Percentiles rank a stretch among this genome's conserved stretches.
phyloP scores from a whole-genome alignment of 2,329 filamentous ascomycete species.

The Penicillium polonicum region DNA sequence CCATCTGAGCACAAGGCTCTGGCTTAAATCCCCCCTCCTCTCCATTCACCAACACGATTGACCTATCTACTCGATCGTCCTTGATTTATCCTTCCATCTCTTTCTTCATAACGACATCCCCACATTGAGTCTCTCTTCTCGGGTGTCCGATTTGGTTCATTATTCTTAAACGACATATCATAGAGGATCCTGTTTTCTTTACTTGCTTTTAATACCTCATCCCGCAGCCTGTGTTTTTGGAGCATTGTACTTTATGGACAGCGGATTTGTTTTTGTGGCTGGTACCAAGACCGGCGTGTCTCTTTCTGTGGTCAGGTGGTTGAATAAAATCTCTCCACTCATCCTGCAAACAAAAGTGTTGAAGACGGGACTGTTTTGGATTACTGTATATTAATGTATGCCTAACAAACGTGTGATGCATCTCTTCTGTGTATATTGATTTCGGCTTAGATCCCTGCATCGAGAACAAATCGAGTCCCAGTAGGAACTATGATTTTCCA shows the following conservation, averaged over 20 bases:
- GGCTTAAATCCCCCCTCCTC: conserved; percentile 27
- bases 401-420: conserved; percentile 34
- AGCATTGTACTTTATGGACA: conserved; percentile 29
- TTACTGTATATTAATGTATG: conserved; percentile 38
- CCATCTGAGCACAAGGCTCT: conserved; percentile 38
- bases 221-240: conserved; percentile 24
- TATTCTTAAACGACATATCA: conserved; percentile 37
- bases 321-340: conserved; percentile 18
- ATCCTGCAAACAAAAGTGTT: conserved; percentile 19
- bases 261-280: conserved; percentile 27
- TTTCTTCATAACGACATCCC: conserved; percentile 23
- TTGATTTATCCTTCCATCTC: conserved; percentile 17
- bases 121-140: conserved; percentile 39
- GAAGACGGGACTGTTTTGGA: conserved; percentile 13
- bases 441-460: neutral
- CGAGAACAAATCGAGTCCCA: neutral
- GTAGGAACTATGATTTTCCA: neutral
- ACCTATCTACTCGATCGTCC: conserved; percentile 12
- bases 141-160: conserved; percentile 39
- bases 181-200: conserved; percentile 30
- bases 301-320: neutral
- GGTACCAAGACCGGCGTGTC: conserved; percentile 1
- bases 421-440: neutral
- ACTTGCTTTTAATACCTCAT: conserved; percentile 28
- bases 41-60: neutral